Percentiles rank a stretch among this genome's conserved stretches.
phyloP scores from a whole-genome alignment of 306 rosid species.

The Trifolium pratense region DNA sequence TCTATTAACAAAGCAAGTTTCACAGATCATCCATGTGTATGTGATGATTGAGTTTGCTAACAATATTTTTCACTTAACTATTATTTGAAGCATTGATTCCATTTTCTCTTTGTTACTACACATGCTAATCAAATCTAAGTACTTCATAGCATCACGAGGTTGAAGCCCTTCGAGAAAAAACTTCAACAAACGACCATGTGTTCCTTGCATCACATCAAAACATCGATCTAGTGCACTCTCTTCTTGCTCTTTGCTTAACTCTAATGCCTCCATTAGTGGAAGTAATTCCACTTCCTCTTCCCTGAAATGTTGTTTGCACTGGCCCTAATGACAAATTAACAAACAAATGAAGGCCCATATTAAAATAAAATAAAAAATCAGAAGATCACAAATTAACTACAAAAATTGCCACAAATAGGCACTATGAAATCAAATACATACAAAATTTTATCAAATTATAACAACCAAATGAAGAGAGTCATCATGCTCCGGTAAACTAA shows the following conservation, averaged over 20 bases:
- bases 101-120: constrained; percentile 52
- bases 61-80: constrained; percentile 36
- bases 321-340: constrained; percentile 50
- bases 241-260: constrained; percentile 68
- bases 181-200: constrained; percentile 71
- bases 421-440: background rate
- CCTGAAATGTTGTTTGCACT: constrained; percentile 67
- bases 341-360: background rate
- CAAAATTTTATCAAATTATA: background rate
- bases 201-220: constrained; percentile 76
- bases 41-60: constrained; percentile 30
- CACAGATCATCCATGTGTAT: constrained; percentile 38
- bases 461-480: background rate
- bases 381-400: constrained; percentile 6
- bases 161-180: constrained; percentile 77
- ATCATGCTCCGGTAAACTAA: background rate
- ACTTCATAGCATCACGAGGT: constrained; percentile 76
- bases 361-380: background rate
- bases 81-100: constrained; percentile 53
- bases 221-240: constrained; percentile 60
- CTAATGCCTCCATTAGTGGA: constrained; percentile 83
- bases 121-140: constrained; percentile 69
- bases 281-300: constrained; percentile 78
- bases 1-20: constrained; percentile 43
- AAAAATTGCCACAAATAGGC: background rate